Percentiles rank a stretch among this genome's conserved stretches.
phyloP scores from a whole-genome alignment of 73 alveolate genomes.

The Symbiodinium pilosum region DNA sequence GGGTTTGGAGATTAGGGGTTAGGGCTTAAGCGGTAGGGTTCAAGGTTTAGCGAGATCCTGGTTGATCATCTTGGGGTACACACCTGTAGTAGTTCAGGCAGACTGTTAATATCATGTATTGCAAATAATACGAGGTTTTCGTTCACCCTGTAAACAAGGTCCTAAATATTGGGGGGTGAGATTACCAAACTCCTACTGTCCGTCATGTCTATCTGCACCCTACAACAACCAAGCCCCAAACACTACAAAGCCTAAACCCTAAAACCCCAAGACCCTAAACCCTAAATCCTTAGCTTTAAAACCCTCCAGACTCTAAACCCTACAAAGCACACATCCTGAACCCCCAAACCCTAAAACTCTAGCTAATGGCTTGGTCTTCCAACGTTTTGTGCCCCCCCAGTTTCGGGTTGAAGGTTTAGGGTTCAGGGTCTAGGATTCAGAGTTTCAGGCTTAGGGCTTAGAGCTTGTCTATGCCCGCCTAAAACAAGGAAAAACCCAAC shows the following conservation, averaged over 20 bases:
- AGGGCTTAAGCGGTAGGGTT: background rate
- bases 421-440: background rate
- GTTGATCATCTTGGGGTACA: background rate
- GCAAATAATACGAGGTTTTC: too few relatives aligned
- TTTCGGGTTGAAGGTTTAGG: background rate
- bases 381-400: background rate
- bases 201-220: background rate
- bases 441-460: background rate
- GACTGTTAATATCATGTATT: background rate
- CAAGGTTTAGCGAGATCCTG: background rate
- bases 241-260: background rate
- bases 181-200: background rate
- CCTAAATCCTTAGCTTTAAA: background rate
- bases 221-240: background rate
- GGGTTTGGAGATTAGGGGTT: background rate
- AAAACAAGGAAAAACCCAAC: too few relatives aligned
- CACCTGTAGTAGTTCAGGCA: background rate
- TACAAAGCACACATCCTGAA: background rate
- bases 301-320: background rate
- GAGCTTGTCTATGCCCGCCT: background rate
- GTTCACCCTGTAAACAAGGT: background rate
- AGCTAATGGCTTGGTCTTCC: background rate
- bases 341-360: background rate
- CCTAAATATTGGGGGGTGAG: background rate
- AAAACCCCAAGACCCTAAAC: background rate